These are phyloP conservation scores for Mycena epipterygia DNA, from an alignment of 768 basidiomycete species.

Conservation along the genomic window DNA sequence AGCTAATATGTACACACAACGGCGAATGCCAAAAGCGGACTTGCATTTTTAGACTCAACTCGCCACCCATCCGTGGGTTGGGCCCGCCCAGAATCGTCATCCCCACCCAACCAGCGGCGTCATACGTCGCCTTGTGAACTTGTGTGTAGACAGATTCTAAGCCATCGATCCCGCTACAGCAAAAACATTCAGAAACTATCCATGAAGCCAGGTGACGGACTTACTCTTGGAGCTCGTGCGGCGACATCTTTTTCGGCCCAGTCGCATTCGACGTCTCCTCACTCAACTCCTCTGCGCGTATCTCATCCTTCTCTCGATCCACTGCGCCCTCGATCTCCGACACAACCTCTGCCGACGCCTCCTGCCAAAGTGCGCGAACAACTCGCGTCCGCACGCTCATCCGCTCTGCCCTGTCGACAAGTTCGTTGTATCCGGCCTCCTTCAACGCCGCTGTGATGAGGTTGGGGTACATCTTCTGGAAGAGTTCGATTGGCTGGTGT, in stretches of 20 bases:
- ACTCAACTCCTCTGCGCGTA: neutral
- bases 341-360: neutral
- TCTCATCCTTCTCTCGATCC: slow-evolving; percentile 7
- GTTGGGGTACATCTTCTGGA: slow-evolving; percentile 4
- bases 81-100: slow-evolving; percentile 5
- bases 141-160: neutral
- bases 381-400: slow-evolving; percentile 15
- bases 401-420: neutral
- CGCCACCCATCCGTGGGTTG: neutral
- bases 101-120: neutral
- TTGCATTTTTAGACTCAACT: too few species aligned
- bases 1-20: neutral
- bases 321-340: too few species aligned
- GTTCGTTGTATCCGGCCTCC: neutral
- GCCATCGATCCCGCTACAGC: neutral
- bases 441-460: neutral
- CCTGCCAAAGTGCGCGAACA: neutral
- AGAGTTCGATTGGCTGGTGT: slow-evolving; percentile 10
- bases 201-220: neutral
- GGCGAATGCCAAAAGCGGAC: neutral
- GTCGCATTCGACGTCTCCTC: neutral
- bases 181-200: neutral
- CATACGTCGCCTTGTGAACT: neutral
- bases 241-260: neutral
- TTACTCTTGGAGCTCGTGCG: neutral